Base-by-base conservation (phyloP, 2,329 filamentous ascomycete species). In the Xylariaceae sp. region DNA sequence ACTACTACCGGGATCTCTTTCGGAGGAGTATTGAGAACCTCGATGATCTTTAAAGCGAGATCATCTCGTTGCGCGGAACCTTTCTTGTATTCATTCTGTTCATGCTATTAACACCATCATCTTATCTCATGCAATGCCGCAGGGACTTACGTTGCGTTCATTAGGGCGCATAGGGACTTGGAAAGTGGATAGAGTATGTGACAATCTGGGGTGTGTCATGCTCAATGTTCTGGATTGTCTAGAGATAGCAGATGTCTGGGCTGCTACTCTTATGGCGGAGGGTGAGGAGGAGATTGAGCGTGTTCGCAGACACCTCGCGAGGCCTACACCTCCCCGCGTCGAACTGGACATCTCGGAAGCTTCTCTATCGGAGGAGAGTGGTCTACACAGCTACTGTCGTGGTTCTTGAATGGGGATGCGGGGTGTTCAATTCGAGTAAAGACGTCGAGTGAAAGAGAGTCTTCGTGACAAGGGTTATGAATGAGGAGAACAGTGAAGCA, bases 161-260 rank as follows among this genome's bases (percentile, higher is more conserved):
- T 98, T 98, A 64, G 80, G 74, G 58, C 96, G 81, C 53, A 83
- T 83, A 40, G 93, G 93, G 41, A 91, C 80, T 74, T 88, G 92
- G 79, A 96, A 97, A 50, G 82, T 77, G 40, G 90, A 91, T 53
- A 95, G 75, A n/a, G n/a, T n/a, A 6, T 82, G 85, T 46, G 83
- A 69, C 57, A 61, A 58, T 40, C 62, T 69, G 34, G 53, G 44
- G 22, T 46, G 52, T 6, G 61, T 65, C 23, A 61, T 64, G 35
- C 62, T 58, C 34, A 67, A 55, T 3, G 48, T 37, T 23, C 58
- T 60, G 19, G 39, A 37, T 20, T 52, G 49, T 23, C 25, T 37
- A 2, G 33, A 10, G 17, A 33, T n/a, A 4, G n/a, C n/a, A n/a
- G n/a, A n/a, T n/a, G n/a, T n/a, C n/a, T n/a, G n/a, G n/a, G n/a